These are phyloP conservation scores for Elsinoe necatrix DNA, from an alignment of 2,329 filamentous ascomycete genomes.

Conservation along the genomic window DNA sequence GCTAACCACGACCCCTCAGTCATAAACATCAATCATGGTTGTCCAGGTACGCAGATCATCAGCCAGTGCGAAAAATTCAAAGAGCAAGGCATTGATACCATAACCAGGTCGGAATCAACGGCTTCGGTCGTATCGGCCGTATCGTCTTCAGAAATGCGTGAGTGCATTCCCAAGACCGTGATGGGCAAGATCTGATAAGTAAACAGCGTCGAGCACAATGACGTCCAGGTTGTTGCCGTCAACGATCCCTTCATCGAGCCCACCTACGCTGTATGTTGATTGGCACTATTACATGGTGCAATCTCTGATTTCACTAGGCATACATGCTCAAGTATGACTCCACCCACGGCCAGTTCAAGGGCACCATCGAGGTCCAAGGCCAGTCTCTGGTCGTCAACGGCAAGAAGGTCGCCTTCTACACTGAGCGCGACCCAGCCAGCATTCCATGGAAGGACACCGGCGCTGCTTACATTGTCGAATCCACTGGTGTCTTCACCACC, in stretches of 20 bases:
- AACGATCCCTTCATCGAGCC: conserved; percentile 99
- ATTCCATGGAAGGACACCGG: conserved; percentile 87
- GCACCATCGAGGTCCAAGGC: conserved; percentile 65
- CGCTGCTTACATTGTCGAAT: conserved; percentile 93
- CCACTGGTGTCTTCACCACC: conserved; percentile 98
- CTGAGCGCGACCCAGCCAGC: conserved; percentile 75
- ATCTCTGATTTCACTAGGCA: conserved; percentile 47
- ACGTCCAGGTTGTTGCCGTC: conserved; percentile 89
- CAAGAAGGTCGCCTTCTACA: conserved; percentile 93
- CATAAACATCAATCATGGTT: conserved; percentile 31
- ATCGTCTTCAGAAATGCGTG: conserved; percentile 98
- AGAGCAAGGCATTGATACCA: conserved; percentile 12
- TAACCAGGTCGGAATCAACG: conserved; percentile 93
- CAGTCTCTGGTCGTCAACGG: conserved; percentile 78
- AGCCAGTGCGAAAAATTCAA: conserved; percentile 9
- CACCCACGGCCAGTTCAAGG: conserved; percentile 95
- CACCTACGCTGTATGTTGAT: conserved; percentile 79
- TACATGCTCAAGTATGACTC: conserved; percentile 99
- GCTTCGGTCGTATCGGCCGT: conserved; percentile 98
- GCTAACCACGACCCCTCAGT: conserved; percentile 20
- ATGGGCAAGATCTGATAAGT: conserved; percentile 18
- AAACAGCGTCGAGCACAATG: conserved; percentile 66
- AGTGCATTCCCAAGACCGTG: conserved; percentile 31
- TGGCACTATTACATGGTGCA: neutral
- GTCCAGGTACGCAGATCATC: conserved; percentile 35